phyloP scores from a whole-genome alignment of 73 alveolate species.

The Paramecium sonneborni region DNA sequence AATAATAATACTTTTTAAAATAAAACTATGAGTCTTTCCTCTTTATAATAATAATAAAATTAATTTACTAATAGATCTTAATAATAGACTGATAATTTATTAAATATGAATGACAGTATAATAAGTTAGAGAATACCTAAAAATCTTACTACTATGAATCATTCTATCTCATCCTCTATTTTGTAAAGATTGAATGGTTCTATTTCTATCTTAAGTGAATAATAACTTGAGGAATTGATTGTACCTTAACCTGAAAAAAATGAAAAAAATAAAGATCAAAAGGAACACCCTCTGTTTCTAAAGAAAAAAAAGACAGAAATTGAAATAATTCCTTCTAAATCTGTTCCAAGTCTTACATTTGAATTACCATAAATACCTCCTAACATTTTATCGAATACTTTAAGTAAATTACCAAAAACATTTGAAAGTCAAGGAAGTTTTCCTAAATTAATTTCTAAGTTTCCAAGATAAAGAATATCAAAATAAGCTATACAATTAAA shows the following conservation, averaged over 20 bases:
- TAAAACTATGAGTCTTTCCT: not conserved
- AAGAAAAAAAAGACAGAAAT: not conserved
- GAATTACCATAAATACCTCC: not conserved
- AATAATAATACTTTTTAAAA: not conserved
- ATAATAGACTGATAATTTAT: not conserved
- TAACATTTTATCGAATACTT: not conserved
- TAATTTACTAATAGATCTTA: not conserved
- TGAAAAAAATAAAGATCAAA: not conserved
- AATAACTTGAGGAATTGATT: not conserved
- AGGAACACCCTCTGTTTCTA: not conserved
- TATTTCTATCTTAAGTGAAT: slow-evolving; percentile 11
- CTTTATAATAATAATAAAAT: not conserved
- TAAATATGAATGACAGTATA: not conserved
- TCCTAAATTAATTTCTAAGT: slow-evolving; percentile 26
- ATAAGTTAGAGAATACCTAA: not conserved
- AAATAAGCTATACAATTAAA: not conserved
- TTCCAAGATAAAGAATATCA: slow-evolving; percentile 33
- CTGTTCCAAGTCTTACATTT: not conserved
- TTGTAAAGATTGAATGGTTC: slow-evolving; percentile 23
- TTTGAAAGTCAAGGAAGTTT: not conserved
- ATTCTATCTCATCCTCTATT: not conserved
- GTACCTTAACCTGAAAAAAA: not conserved
- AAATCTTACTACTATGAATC: not conserved
- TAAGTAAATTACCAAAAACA: slow-evolving; percentile 13
- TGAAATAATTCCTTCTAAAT: not conserved